A percentile compares a stretch with the other conserved stretches of the same genome.
These are phyloP conservation scores for Aspergillus piperis DNA, from an alignment of 2,329 filamentous ascomycete genomes.

Conservation along the genomic window DNA sequence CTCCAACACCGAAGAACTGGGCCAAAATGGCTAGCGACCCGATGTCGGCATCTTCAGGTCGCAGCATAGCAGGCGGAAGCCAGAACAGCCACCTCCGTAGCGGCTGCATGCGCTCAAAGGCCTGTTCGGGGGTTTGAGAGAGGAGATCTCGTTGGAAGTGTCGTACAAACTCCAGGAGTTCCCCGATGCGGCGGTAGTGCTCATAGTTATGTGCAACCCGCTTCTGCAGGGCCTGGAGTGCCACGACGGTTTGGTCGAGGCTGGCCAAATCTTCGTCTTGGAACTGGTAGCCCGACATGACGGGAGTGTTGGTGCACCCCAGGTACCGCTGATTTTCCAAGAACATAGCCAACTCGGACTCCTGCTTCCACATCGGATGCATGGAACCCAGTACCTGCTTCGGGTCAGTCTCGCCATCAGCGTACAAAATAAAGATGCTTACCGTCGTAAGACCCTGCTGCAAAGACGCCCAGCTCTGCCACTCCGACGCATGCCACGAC, in stretches of 20 bases:
- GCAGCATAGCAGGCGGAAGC: slow-evolving; percentile 82
- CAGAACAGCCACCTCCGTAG: slow-evolving; percentile 94
- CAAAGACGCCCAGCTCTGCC: slow-evolving; percentile 90
- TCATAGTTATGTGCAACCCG: slow-evolving; percentile 70
- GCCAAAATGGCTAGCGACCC: slow-evolving; percentile 81
- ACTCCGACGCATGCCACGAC: slow-evolving; percentile 95
- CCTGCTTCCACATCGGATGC: slow-evolving; percentile 80
- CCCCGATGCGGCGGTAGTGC: slow-evolving; percentile 67
- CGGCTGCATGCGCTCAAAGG: slow-evolving; percentile 86
- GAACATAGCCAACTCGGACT: slow-evolving; percentile 64
- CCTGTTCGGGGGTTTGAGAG: slow-evolving; percentile 71
- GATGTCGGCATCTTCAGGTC: slow-evolving; percentile 72
- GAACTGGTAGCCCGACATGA: slow-evolving; percentile 36
- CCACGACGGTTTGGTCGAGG: slow-evolving; percentile 66
- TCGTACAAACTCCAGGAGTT: slow-evolving; percentile 72
- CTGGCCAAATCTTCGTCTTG: slow-evolving; percentile 69
- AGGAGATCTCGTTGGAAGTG: slow-evolving; percentile 71
- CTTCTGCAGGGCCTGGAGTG: slow-evolving; percentile 59
- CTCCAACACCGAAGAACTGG: slow-evolving; percentile 85
- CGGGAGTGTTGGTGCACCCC: slow-evolving; percentile 36
- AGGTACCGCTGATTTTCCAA: slow-evolving; percentile 45
- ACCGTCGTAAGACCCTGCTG: slow-evolving; percentile 86
- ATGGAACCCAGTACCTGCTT: slow-evolving; percentile 73
- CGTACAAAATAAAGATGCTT: background rate
- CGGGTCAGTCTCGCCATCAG: background rate